Conservation (phyloP, 2,329 filamentous ascomycete genomes). For the Aureobasidium sp. region DNA sequence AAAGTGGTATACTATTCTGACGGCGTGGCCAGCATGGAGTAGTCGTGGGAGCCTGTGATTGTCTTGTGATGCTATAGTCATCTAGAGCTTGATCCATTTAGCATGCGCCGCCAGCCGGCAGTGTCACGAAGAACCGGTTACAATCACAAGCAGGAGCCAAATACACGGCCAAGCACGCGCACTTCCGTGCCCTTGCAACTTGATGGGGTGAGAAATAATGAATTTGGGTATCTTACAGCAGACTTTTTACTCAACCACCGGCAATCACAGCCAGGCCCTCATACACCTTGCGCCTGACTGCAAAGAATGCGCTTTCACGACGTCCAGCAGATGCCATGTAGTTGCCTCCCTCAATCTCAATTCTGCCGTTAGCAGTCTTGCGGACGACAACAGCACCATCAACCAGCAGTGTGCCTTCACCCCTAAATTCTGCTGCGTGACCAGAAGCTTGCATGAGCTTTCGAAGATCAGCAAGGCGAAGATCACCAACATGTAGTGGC, state of each 20-base stretch:
- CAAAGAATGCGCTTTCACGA: slow-evolving; percentile 66
- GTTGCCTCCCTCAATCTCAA: slow-evolving; percentile 78
- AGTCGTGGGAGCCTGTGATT: neutral
- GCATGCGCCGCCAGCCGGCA: neutral
- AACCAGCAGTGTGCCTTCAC: slow-evolving; percentile 84
- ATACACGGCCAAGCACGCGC: neutral
- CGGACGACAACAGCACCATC: slow-evolving; percentile 82
- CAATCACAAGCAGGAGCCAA: neutral
- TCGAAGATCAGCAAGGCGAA: slow-evolving; percentile 80
- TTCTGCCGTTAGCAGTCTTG: slow-evolving; percentile 78
- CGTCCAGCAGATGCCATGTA: slow-evolving; percentile 40
- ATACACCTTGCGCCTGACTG: slow-evolving; percentile 86
- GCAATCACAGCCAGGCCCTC: slow-evolving; percentile 87
- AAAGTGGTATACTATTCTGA: neutral
- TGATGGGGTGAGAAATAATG: neutral
- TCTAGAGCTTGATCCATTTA: neutral
- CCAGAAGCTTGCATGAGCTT: slow-evolving; percentile 75
- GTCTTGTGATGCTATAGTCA: neutral
- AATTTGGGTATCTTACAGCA: slow-evolving; percentile 13
- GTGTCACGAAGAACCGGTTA: neutral
- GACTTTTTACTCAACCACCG: slow-evolving; percentile 47
- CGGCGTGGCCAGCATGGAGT: neutral
- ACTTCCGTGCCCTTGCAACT: neutral
- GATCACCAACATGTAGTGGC: slow-evolving; percentile 88
- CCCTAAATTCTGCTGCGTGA: slow-evolving; percentile 84